Evolutionary conservation across 2,329 filamentous ascomycete species (phyloP), one percentile per base, ranked within the genome.

Genomic region (Fusarium vanettenii): DNA sequence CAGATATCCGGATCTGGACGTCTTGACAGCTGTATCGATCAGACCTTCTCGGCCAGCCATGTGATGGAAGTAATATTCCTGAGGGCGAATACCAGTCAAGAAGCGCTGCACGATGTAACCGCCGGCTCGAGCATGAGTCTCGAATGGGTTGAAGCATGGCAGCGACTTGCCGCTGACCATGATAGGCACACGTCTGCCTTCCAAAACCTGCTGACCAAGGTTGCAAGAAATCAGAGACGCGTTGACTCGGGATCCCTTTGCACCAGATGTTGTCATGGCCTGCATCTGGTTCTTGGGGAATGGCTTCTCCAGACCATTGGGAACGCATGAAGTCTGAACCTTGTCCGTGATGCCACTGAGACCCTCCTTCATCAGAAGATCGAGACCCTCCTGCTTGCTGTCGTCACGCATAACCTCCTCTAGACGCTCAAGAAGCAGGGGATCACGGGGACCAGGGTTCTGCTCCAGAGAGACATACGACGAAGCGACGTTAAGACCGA

Each of bases 271-370:
- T 25, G 97, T 99, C 97, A 99, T 99, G 75, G 94, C 92, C 87
- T 99, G 97, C 96, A 99, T 99, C 84, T 98, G 96, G 80, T 99
- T 99, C 80, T 93, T 93, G 1, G 97, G 97, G 84, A 99, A 99
- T 9, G 93, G 91, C 84, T 98, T 99, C 79, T 94, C 92, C 31
- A 99, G 89, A 48, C 94, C 95, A 22, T 86, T 85, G 0, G 97
- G 97, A 75, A 99, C 88, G 83, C 95, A 98, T 3, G 90, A 89
- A 56, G 88, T 88, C 11, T 95, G 97, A 52, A 98, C 92, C 1
- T 87, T 89, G 18, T 93, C 92, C 5, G 96, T 98, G 29, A 99
- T 89, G 5, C 89, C 84, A 14, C 88, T 87, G 60, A 91, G 93
- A 60, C 88, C 88, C 29, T 89, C 87, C 80, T 97, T 98, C 83